Evolutionary conservation across 2,329 filamentous ascomycete genomes (phyloP).

Genomic region (Fusarium sp.): DNA sequence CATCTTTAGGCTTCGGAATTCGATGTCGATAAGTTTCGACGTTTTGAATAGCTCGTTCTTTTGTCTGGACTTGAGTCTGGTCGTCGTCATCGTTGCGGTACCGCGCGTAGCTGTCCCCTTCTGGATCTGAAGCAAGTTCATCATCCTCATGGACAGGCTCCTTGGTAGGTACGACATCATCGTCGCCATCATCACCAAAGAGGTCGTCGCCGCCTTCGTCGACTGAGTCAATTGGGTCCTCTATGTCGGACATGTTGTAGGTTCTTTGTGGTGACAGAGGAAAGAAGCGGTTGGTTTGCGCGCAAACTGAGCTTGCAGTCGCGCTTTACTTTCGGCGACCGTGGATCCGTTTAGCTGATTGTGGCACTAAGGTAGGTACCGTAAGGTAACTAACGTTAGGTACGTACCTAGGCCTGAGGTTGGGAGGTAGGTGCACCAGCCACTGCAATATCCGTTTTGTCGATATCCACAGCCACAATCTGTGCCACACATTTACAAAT

Average conservation of each 20-base stretch:
- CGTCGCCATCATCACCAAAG: conserved; percentile 68
- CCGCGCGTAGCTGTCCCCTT: conserved; percentile 52
- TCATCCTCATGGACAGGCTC: conserved; percentile 71
- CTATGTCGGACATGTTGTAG: conserved; percentile 62
- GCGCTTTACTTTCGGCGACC: background rate
- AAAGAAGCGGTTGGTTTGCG: conserved; percentile 10
- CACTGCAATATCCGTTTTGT: background rate
- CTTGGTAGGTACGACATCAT: conserved; percentile 65
- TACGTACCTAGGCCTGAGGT: conserved; percentile 4
- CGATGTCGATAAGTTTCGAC: conserved; percentile 73
- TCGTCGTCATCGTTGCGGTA: conserved; percentile 56
- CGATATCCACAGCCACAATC: background rate
- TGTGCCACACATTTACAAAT: background rate
- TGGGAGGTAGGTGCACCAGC: background rate
- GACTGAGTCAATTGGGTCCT: conserved; percentile 60
- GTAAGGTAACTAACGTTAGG: too few species aligned
- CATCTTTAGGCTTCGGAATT: conserved; percentile 74
- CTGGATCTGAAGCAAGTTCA: conserved; percentile 61
- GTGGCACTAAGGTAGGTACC: background rate
- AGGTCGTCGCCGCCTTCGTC: conserved; percentile 68
- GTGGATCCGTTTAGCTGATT: conserved; percentile 12
- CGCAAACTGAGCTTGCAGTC: conserved; percentile 20
- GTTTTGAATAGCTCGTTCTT: conserved; percentile 67
- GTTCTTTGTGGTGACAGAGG: background rate
- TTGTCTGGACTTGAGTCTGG: conserved; percentile 55